phyloP scores from a whole-genome alignment of 2,329 filamentous ascomycete genomes.

The Dothiorella sarmentorum region DNA sequence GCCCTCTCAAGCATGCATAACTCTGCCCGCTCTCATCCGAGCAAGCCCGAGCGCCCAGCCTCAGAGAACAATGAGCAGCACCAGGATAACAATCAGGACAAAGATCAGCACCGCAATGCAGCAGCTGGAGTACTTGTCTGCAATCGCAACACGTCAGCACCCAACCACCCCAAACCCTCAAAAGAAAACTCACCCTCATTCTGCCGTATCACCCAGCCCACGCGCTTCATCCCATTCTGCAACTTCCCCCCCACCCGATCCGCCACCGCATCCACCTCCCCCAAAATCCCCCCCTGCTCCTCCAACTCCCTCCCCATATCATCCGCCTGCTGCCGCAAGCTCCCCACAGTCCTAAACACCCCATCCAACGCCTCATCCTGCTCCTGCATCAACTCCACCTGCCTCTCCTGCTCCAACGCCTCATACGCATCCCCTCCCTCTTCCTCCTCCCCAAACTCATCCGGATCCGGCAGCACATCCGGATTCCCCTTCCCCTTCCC shows the following conservation, averaged over 20 bases:
- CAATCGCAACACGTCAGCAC: conserved; percentile 6
- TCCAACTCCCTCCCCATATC: conserved; percentile 96
- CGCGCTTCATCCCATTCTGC: conserved; percentile 80
- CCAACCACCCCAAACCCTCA: conserved; percentile 17
- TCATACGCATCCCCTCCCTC: conserved; percentile 26
- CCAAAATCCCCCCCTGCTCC: conserved; percentile 86
- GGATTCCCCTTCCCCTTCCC: conserved; percentile 41
- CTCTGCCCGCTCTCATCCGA: no score
- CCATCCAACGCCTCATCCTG: conserved; percentile 92
- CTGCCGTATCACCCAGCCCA: conserved; percentile 76
- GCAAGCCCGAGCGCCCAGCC: no score
- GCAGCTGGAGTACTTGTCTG: conserved; percentile 74
- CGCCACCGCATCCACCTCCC: conserved; percentile 77
- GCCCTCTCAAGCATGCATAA: neutral
- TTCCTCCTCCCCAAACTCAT: conserved; percentile 36
- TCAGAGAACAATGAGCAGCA: conserved; percentile 69
- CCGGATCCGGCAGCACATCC: conserved; percentile 30
- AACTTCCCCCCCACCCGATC: conserved; percentile 85
- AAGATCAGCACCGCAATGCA: conserved; percentile 88
- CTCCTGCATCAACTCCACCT: conserved; percentile 87
- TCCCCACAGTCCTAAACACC: conserved; percentile 90
- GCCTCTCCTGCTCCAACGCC: conserved; percentile 71
- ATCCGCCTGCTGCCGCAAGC: conserved; percentile 82
- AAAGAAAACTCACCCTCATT: conserved; percentile 71
- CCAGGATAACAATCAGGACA: conserved; percentile 79